Conservation (phyloP, 495 filamentous ascomycete species). For the Neurospora sp. region DNA sequence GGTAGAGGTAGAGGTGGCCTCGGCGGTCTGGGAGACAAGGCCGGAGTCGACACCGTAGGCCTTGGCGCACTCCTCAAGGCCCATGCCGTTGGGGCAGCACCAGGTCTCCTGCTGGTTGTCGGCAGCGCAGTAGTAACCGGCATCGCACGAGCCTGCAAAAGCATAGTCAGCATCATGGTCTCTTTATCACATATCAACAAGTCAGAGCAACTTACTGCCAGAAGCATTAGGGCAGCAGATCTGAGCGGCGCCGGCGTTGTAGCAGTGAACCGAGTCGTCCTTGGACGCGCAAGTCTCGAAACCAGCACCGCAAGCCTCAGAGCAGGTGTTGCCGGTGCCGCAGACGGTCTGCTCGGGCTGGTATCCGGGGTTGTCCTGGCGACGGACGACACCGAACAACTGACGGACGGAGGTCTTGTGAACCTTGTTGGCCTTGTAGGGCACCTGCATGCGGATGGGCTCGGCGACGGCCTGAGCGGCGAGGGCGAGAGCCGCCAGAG, state of each 20-base stretch:
- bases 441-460: conserved; percentile 11
- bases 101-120: conserved; percentile 28
- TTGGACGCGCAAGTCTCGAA: conserved; percentile 31
- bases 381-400: conserved; percentile 31
- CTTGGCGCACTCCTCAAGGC: conserved; percentile 30
- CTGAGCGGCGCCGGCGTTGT: conserved; percentile 29
- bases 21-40: conserved; percentile 25
- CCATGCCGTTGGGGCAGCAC: conserved; percentile 38
- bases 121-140: conserved; percentile 37
- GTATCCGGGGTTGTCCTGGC: conserved; percentile 27
- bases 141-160: conserved; percentile 34
- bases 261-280: conserved; percentile 34
- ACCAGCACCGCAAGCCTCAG: conserved; percentile 37
- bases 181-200: neutral
- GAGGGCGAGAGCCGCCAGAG: conserved; percentile 29
- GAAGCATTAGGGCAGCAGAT: conserved; percentile 33
- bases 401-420: conserved; percentile 29
- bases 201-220: conserved; percentile 29
- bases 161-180: conserved; percentile 1
- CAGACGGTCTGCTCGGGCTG: conserved; percentile 31
- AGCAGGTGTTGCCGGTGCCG: conserved; percentile 30
- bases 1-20: conserved; percentile 12
- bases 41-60: conserved; percentile 27
- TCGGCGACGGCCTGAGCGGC: conserved; percentile 29
- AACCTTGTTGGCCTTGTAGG: conserved; percentile 29